These are phyloP conservation scores for Leptosphaerulina australis DNA, from an alignment of 2,329 filamentous ascomycete species.

Conservation along the genomic window DNA sequence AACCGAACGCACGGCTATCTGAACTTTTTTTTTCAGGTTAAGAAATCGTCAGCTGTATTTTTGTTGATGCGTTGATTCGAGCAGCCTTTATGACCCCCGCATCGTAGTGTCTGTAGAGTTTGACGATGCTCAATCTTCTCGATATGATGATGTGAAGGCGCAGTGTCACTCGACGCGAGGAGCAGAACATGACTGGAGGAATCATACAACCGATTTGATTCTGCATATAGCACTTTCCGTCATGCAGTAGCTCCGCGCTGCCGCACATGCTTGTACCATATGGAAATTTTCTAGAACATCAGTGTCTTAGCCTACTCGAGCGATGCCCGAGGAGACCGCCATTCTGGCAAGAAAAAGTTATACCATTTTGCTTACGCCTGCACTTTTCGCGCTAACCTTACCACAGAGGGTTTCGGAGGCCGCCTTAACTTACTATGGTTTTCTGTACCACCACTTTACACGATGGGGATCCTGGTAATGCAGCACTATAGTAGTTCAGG, in stretches of 20 bases:
- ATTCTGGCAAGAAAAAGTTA: background rate
- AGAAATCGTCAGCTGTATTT: background rate
- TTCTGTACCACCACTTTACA: conserved; percentile 4
- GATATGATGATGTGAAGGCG: background rate
- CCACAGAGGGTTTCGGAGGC: conserved; percentile 2
- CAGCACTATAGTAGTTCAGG: background rate
- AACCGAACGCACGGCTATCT: background rate
- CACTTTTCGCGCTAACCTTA: background rate
- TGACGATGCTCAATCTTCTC: background rate
- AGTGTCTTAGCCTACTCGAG: background rate
- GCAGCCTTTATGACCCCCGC: background rate
- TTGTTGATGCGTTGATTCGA: background rate
- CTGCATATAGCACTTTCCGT: conserved; percentile 4
- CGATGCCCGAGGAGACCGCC: conserved; percentile 1
- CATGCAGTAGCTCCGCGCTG: conserved; percentile 11
- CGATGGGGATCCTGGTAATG: background rate
- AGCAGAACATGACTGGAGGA: background rate
- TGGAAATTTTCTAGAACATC: conserved; percentile 18
- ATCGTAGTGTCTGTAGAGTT: background rate
- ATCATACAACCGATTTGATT: background rate
- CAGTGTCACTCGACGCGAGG: conserved; percentile 1
- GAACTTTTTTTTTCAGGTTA: conserved; percentile 4
- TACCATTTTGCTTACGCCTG: background rate
- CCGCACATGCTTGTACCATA: background rate
- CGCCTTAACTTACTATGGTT: conserved; percentile 1